phyloP scores from a whole-genome alignment of 1,284 basidiomycete genomes.

The Cutaneotrichosporon spelunceum region DNA sequence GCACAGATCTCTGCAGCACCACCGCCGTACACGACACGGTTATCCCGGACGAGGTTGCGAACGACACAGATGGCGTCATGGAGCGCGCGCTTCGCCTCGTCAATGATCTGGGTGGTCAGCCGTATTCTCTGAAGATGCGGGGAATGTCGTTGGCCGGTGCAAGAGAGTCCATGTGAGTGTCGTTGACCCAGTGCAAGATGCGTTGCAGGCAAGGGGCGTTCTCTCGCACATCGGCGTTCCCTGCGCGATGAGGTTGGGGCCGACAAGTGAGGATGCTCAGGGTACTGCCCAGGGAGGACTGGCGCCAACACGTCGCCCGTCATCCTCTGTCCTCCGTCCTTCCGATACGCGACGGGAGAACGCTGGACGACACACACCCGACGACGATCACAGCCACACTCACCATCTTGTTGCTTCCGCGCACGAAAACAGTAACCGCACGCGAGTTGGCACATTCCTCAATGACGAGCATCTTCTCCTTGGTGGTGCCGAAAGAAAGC shows the following conservation, averaged over 20 bases:
- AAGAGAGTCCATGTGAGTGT: no score
- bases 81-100: slow-evolving; percentile 94
- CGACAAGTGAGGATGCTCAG: background rate
- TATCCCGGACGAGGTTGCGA: slow-evolving; percentile 90
- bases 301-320: background rate
- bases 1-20: slow-evolving; percentile 97
- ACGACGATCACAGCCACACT: background rate
- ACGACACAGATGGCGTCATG: slow-evolving; percentile 98
- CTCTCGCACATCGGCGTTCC: no score
- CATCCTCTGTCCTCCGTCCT: background rate
- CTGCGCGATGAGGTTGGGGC: background rate
- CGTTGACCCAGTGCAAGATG: no score
- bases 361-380: background rate
- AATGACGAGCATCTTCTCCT: slow-evolving; percentile 98
- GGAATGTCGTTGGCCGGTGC: no score
- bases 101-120: slow-evolving; percentile 70
- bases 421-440: slow-evolving; percentile 94
- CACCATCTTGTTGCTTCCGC: slow-evolving; percentile 99
- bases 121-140: background rate
- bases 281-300: background rate
- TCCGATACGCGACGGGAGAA: background rate
- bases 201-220: background rate
- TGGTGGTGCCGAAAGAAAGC: slow-evolving; percentile 91
- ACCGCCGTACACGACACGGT: slow-evolving; percentile 96
- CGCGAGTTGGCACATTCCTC: slow-evolving; percentile 97